phyloP scores from a whole-genome alignment of 345 rosid species.

The Clarkia xantiana region DNA sequence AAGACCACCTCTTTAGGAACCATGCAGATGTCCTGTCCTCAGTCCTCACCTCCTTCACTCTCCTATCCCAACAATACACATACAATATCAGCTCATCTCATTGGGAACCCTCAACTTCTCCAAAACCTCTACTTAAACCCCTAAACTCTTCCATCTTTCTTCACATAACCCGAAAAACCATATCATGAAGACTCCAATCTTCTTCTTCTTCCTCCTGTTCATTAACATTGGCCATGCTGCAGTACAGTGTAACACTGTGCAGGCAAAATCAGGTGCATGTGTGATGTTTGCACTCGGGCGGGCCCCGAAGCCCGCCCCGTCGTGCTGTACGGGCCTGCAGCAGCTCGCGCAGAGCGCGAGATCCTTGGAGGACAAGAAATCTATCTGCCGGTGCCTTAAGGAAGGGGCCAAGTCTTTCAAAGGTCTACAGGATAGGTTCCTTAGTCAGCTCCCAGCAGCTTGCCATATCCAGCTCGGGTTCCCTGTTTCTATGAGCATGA shows the following conservation, averaged over 20 bases:
- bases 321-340: slow-evolving; percentile 19
- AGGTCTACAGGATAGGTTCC: slow-evolving; percentile 20
- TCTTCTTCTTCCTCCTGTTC: slow-evolving; percentile 9
- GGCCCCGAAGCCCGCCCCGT: slow-evolving; percentile 2
- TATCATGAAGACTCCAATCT: not conserved
- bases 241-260: slow-evolving; percentile 11
- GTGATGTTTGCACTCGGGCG: slow-evolving; percentile 20
- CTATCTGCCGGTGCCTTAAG: slow-evolving; percentile 24
- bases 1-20: no score
- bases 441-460: slow-evolving; percentile 21
- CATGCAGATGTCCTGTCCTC: no score
- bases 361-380: slow-evolving; percentile 21
- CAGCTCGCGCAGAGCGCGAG: slow-evolving; percentile 14
- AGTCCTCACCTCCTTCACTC: no score
- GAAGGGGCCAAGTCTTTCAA: slow-evolving; percentile 5
- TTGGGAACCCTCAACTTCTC: no score
- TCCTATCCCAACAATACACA: no score
- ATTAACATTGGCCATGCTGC: slow-evolving; percentile 7
- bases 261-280: slow-evolving; percentile 16
- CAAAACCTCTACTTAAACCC: not conserved
- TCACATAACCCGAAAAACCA: not conserved
- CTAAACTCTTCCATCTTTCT: no score
- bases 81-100: no score
- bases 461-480: slow-evolving; percentile 31
- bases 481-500: slow-evolving; percentile 18